Conservation (phyloP, 345 rosid species). For the Acer yangbiense region DNA sequence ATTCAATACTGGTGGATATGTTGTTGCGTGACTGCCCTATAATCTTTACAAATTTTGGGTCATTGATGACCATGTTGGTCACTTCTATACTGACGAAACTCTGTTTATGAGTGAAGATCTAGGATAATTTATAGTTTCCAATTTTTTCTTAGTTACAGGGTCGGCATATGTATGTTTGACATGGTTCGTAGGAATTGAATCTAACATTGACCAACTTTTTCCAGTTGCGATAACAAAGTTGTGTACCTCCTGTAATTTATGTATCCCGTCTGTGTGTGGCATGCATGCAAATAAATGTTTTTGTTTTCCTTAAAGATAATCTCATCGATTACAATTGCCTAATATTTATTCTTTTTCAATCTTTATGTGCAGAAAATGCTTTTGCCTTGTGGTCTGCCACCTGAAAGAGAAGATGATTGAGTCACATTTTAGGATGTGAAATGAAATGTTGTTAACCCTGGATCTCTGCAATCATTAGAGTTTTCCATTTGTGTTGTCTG, state of each 20-base stretch:
- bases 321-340: not conserved
- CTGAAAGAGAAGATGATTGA: conserved; percentile 89
- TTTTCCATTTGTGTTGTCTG: too few species aligned
- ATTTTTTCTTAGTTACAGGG: not conserved
- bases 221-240: too few species aligned
- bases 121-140: not conserved
- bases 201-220: not conserved
- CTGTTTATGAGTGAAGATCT: not conserved
- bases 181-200: too few species aligned
- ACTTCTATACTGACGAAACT: not conserved
- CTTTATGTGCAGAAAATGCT: conserved; percentile 84
- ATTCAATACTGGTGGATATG: not conserved
- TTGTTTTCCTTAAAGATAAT: not conserved
- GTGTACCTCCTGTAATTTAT: not conserved
- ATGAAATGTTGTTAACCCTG: too few species aligned
- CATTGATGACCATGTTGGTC: not conserved
- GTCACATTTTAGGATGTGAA: too few species aligned
- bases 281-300: not conserved
- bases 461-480: too few species aligned
- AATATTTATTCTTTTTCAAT: not conserved
- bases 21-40: not conserved
- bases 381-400: conserved; percentile 89
- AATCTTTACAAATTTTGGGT: not conserved
- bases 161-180: too few species aligned
- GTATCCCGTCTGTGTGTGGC: too few species aligned